Base-by-base conservation (phyloP, 75 land plant species). In the Selaginella moellendorffii region DNA sequence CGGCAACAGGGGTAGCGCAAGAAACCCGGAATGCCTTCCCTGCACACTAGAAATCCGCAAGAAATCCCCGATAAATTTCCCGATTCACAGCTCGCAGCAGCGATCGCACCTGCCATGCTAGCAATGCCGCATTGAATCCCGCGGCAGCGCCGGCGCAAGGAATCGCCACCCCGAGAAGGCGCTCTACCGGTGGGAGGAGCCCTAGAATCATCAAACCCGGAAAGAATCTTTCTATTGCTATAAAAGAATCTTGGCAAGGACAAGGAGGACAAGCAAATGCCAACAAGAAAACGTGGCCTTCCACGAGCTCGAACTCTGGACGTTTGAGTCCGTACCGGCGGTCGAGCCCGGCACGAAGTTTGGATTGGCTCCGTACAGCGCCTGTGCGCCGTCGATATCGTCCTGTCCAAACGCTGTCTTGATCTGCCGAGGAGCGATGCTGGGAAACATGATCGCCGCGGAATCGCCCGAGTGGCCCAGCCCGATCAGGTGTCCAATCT, bases 401-500 rank as follows among this genome's bases (percentile, higher is more conserved):
- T 86, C 90, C 8, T 0, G 27, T 0, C 69, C 68, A 20, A 86
- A 75, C 42, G 76, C 69, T 22, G 78, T 67, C 74, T 73, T 86
- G 46, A 62, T 63, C 8, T 70, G 54, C 2, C 80, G 26, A 0
- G 80, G 53, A 1, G 73, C 10, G 18, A 86, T 72, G 31, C 74
- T 77, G 21, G 90, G 90, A 62, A 78, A 86, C 90, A 86, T 86
- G 51, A 86, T 71, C 17, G 90, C 76, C 2, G 70, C 73, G 53
- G 54, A 61, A 8, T 67, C 82, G 8, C 72, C 63, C 2, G 78
- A 66, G 42, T 86, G 90, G 0, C 76, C 86, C 21, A 86, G 59
- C 26, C 90, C 90, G 20, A 86, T 65, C 63, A 87, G 26, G 58
- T 87, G 91, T 20, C 91, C 87, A 27, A 87, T 87, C 74, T 87